Evolutionary conservation across 2,329 filamentous ascomycete species (phyloP).

Genomic region (Pseudogymnoascus sp.): DNA sequence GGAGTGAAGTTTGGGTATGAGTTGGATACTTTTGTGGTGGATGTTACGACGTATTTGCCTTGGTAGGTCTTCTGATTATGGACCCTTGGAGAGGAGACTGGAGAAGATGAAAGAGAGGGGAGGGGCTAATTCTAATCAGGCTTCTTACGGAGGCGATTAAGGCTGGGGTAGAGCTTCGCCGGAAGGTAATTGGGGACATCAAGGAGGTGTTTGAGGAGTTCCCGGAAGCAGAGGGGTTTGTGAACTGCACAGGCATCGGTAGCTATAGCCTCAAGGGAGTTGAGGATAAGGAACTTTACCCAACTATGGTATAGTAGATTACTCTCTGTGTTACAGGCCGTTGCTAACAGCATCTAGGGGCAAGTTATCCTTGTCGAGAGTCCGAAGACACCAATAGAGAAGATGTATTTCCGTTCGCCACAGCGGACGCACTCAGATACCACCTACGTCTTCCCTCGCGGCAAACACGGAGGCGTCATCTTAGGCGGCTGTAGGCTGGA

Average conservation of each 20-base stretch:
- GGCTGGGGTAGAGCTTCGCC: conserved; percentile 15
- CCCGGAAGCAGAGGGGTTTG: conserved; percentile 12
- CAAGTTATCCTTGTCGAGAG: conserved; percentile 30
- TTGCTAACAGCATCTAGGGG: conserved; percentile 15
- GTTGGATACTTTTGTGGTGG: conserved; percentile 30
- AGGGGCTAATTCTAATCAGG: conserved; percentile 17
- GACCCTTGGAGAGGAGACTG: neutral
- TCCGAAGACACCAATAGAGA: conserved; percentile 28
- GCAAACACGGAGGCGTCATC: conserved; percentile 28
- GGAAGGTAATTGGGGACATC: conserved; percentile 14
- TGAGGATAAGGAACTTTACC: conserved; percentile 23
- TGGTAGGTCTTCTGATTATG: conserved; percentile 23
- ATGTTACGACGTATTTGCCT: conserved; percentile 29
- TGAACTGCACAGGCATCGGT: conserved; percentile 24
- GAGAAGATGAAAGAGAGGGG: neutral
- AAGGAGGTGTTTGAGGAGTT: conserved; percentile 13
- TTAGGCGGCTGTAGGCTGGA: conserved; percentile 29
- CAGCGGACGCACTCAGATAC: conserved; percentile 33
- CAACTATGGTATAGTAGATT: conserved; percentile 20
- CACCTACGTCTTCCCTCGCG: conserved; percentile 37
- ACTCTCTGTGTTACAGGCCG: neutral
- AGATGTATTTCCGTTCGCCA: conserved; percentile 36
- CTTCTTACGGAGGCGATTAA: conserved; percentile 22
- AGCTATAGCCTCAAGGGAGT: conserved; percentile 21
- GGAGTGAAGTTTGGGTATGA: conserved; percentile 31